These are phyloP conservation scores for Pseudozyma sp. DNA, from an alignment of 1,284 basidiomycete species.

Conservation along the genomic window DNA sequence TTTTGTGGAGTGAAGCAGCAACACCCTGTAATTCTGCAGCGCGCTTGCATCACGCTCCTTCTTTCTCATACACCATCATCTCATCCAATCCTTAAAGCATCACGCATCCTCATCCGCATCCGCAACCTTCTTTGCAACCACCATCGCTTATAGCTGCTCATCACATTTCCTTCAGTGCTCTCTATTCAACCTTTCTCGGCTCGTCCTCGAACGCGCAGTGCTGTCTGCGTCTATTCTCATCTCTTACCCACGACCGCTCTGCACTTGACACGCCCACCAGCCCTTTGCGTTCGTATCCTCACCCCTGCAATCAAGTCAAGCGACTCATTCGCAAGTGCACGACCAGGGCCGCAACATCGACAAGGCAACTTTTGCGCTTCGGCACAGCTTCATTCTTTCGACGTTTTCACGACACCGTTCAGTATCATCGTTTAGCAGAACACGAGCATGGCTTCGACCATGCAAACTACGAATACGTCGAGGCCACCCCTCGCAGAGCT, in stretches of 20 bases:
- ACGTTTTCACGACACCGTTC: too few species aligned
- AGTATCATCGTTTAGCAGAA: neutral
- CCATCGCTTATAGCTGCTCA: neutral
- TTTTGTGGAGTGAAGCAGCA: too few species aligned
- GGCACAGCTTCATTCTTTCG: too few species aligned
- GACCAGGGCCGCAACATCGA: too few species aligned
- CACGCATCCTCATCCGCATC: neutral
- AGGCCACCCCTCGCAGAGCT: conserved; percentile 37
- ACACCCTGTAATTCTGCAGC: neutral
- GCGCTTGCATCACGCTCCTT: conserved; percentile 2
- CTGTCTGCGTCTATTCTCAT: too few species aligned
- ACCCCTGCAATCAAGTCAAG: too few species aligned
- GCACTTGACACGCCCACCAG: too few species aligned
- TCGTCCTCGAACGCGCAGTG: neutral
- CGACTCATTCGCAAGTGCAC: too few species aligned
- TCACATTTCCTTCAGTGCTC: neutral
- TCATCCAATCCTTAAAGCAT: neutral
- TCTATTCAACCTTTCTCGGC: neutral
- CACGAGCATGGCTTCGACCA: conserved; percentile 19
- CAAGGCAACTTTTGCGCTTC: too few species aligned
- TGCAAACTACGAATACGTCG: conserved; percentile 11
- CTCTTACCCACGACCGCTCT: too few species aligned
- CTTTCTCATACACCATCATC: conserved; percentile 18
- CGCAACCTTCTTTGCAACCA: neutral
- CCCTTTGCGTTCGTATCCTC: too few species aligned